Conservation (phyloP, 176 grass and related monocot species). For the Bonia amplexicaulis region DNA sequence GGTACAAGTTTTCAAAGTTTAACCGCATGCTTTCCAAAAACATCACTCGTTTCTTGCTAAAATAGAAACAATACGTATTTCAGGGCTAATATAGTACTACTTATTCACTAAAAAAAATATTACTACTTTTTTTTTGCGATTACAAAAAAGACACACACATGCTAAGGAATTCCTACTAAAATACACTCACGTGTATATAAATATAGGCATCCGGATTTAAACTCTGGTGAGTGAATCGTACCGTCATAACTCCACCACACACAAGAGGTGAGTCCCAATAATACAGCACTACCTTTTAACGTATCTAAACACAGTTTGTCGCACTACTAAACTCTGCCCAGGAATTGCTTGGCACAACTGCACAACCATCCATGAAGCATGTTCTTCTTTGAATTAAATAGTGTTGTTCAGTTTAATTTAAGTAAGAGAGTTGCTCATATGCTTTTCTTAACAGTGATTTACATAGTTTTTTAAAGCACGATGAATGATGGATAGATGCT, state of each 20-base stretch:
- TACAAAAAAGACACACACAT: no score
- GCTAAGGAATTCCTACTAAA: no score
- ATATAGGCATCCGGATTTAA: no score
- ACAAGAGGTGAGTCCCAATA: no score
- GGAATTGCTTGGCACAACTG: not conserved
- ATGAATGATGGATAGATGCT: no score
- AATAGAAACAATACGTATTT: not conserved
- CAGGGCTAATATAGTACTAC: not conserved
- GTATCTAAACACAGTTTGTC: not conserved
- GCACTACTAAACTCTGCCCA: not conserved
- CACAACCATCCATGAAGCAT: not conserved
- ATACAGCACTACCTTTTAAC: no score
- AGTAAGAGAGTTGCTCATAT: not conserved
- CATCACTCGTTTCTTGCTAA: not conserved
- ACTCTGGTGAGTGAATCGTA: fast-evolving
- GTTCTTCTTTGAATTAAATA: not conserved
- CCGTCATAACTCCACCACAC: no score
- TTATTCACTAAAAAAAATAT: no score
- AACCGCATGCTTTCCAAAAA: not conserved
- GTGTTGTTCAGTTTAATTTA: not conserved
- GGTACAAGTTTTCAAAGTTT: not conserved
- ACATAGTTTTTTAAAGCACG: no score
- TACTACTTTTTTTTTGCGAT: no score
- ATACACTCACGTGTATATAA: no score
- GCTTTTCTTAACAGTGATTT: no score